Conservation (phyloP, 2,329 filamentous ascomycete species). For the Tolypocladium capitatum region DNA sequence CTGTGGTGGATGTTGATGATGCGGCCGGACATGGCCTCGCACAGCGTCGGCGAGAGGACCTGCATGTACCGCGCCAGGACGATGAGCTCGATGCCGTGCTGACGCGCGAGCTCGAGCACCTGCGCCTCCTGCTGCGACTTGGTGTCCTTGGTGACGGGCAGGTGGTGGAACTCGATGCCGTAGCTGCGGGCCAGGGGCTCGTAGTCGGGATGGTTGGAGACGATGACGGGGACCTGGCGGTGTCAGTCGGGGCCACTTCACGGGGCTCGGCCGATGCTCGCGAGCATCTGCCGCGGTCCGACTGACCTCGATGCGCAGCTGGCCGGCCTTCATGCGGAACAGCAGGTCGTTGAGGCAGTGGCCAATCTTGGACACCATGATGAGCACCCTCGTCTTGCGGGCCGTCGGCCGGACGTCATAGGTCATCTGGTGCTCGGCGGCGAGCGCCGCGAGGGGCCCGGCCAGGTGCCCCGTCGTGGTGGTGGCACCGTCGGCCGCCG, state of each 20-base stretch:
- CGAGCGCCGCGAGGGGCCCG: slow-evolving; percentile 46
- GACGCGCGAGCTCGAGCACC: slow-evolving; percentile 55
- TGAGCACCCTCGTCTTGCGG: slow-evolving; percentile 61
- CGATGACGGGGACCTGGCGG: slow-evolving; percentile 51
- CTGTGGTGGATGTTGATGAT: slow-evolving; percentile 91
- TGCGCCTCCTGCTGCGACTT: slow-evolving; percentile 60
- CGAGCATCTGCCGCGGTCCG: too few species aligned
- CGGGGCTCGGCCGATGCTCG: background rate
- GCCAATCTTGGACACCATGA: slow-evolving; percentile 84
- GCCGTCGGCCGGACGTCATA: slow-evolving; percentile 57
- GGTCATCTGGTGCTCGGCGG: slow-evolving; percentile 51
- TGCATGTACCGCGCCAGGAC: slow-evolving; percentile 83
- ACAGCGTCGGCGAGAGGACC: slow-evolving; percentile 62
- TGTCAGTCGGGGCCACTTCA: background rate
- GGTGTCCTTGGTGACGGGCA: slow-evolving; percentile 67
- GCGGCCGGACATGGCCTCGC: slow-evolving; percentile 65
- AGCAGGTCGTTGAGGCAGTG: slow-evolving; percentile 77
- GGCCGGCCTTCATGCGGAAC: slow-evolving; percentile 62
- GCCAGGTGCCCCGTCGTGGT: slow-evolving; percentile 38
- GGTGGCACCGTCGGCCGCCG: slow-evolving; percentile 31
- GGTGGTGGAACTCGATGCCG: slow-evolving; percentile 66
- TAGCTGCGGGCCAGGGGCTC: slow-evolving; percentile 55
- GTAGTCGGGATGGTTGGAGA: slow-evolving; percentile 73
- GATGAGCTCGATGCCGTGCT: slow-evolving; percentile 62
- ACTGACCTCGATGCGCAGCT: slow-evolving; percentile 52